Evolutionary conservation across 208 protist genomes (phyloP).

Genomic region (Leishmania major): DNA sequence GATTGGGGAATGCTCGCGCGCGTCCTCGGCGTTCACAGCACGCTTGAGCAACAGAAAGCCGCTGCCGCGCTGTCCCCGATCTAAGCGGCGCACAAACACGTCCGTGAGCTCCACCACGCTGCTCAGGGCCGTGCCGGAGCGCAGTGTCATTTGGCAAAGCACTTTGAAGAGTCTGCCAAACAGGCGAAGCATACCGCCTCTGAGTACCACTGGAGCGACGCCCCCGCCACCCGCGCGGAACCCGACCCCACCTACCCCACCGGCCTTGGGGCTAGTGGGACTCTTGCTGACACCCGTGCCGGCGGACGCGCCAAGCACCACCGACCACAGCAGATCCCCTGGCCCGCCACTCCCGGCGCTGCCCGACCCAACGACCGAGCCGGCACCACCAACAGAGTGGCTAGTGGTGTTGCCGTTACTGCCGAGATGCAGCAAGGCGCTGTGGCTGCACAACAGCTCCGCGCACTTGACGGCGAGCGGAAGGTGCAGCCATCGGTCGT

Average conservation of each 20-base stretch:
- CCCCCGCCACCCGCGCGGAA: neutral
- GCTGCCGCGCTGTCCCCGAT: constrained; percentile 42
- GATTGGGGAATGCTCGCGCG: constrained; percentile 65
- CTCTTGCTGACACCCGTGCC: constrained; percentile 2
- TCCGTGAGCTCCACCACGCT: constrained; percentile 43
- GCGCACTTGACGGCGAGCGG: constrained; percentile 69
- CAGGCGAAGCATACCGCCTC: constrained; percentile 78
- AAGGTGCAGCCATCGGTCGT: constrained; percentile 80
- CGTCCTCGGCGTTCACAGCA: constrained; percentile 37
- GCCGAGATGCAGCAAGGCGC: constrained; percentile 56
- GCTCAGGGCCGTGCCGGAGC: constrained; percentile 33
- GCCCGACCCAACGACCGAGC: constrained; percentile 10
- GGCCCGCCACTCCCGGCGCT: constrained; percentile 15
- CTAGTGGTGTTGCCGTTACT: constrained; percentile 35
- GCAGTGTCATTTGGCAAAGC: constrained; percentile 65
- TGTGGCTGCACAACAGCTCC: constrained; percentile 56
- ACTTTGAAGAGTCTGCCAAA: constrained; percentile 80
- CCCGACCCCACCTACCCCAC: constrained; percentile 3
- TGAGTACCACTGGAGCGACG: constrained; percentile 11
- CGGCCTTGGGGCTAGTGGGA: neutral
- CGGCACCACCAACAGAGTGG: constrained; percentile 9
- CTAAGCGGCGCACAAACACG: constrained; percentile 50
- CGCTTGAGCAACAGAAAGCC: constrained; percentile 47
- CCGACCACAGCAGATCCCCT: constrained; percentile 21
- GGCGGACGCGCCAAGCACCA: constrained; percentile 14